Evolutionary conservation across 2,329 filamentous ascomycete genomes (phyloP), one percentile per base, ranked within the genome.

Genomic region (Alternaria sp.): DNA sequence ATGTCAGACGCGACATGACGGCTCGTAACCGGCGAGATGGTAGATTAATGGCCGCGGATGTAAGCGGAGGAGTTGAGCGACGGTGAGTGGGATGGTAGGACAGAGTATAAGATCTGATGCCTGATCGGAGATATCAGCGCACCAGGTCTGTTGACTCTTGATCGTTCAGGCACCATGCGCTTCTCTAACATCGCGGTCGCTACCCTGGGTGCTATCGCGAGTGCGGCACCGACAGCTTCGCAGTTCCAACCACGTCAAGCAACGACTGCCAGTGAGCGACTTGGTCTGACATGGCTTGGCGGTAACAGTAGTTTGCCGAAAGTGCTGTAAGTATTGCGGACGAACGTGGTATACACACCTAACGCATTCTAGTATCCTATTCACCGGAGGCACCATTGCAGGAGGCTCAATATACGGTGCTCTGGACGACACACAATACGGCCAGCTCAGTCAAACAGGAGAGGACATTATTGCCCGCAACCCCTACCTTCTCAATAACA

Each of bases 361-460:
- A 14, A 24, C 11, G 6, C 1, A 20, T 7, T 16, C 1, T 20
- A 74, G 71, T 26, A 58, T 73, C 8, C 57, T 73, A 5, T 73
- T 57, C 51, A 73, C 71, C 1, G 70, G 71, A 39, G 71, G 70
- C n/a, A 74, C 70, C 2, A 74, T 74, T 28, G 62, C 69, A 7
- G 43, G 63, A 36, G 71, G 72, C 3, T 72, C 71, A 2, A 66
- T 67, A 18, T 72, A 74, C 52, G 70, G 71, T 32, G 71, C 71
- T 2, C 52, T 74, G 0, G 71, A 74, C 53, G 70, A 74, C 46
- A 74, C 71, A 1, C 70, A 72, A 51, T 74, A 73, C 47, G 70
- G 71, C 1, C 70, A 74, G n/a, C 60, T 38, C 32, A 20, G 12
- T 54, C 68, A 34, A n/a, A 69, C 61, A 0, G 71, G 67, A 18